Evolutionary conservation across 768 basidiomycete genomes (phyloP).

Genomic region (Cyclocybe cylindracea): DNA sequence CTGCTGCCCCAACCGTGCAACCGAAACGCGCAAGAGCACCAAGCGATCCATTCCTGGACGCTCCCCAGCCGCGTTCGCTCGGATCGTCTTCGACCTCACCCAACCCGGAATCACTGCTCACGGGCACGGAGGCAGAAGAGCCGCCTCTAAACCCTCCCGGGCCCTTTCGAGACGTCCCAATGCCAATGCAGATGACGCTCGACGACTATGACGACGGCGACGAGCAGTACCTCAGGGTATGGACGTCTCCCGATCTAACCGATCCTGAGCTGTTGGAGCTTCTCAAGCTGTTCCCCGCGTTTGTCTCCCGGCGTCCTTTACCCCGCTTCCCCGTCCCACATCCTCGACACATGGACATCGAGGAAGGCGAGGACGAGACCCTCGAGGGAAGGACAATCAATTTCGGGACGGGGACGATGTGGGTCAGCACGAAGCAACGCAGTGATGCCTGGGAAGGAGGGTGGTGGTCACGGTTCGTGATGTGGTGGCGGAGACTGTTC

Average conservation of each 20-base stretch:
- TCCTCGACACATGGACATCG: slow-evolving; percentile 55
- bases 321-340: slow-evolving; percentile 64
- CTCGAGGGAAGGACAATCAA: slow-evolving; percentile 58
- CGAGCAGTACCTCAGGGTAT: slow-evolving; percentile 63
- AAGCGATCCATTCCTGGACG: slow-evolving; percentile 80
- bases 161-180: slow-evolving; percentile 36
- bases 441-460: slow-evolving; percentile 69
- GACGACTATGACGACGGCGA: slow-evolving; percentile 26
- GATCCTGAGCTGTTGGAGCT: slow-evolving; percentile 75
- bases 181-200: slow-evolving; percentile 25
- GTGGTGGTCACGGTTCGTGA: slow-evolving; percentile 76
- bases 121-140: slow-evolving; percentile 37
- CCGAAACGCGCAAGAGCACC: slow-evolving; percentile 72
- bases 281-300: slow-evolving; percentile 74
- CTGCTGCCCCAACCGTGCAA: slow-evolving; percentile 38
- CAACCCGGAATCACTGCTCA: slow-evolving; percentile 31
- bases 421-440: slow-evolving; percentile 65
- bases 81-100: slow-evolving; percentile 55
- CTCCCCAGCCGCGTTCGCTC: slow-evolving; percentile 58
- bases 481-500: slow-evolving; percentile 82
- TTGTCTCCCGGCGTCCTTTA: slow-evolving; percentile 66
- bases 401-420: slow-evolving; percentile 85
- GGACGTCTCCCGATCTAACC: slow-evolving; percentile 78
- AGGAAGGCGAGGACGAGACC: slow-evolving; percentile 65
- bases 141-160: slow-evolving; percentile 36